Percentiles rank a stretch among this genome's conserved stretches.
phyloP scores from a whole-genome alignment of 495 filamentous ascomycete genomes.

The Aspergillus olivimuriae region DNA sequence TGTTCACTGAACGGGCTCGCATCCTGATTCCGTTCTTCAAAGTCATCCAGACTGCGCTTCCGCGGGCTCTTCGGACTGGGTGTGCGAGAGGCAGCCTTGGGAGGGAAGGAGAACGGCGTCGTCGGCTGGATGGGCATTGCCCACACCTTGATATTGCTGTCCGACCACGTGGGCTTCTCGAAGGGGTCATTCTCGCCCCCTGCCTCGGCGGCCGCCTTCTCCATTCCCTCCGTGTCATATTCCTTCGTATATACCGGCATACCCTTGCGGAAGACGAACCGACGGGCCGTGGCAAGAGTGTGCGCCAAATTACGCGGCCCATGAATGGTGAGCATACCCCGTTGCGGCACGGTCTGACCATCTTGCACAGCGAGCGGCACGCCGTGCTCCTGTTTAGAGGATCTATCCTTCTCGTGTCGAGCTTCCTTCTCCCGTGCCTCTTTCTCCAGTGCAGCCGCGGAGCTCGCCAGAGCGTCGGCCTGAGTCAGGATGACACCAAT shows the following conservation, averaged over 20 bases:
- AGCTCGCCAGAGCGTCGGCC: slow-evolving; percentile 52
- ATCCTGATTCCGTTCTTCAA: slow-evolving; percentile 25
- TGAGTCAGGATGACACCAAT: slow-evolving; percentile 77
- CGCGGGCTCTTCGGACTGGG: slow-evolving; percentile 32
- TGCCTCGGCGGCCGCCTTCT: slow-evolving; percentile 10
- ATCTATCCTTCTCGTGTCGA: slow-evolving; percentile 21
- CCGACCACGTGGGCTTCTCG: slow-evolving; percentile 60
- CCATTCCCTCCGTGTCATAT: slow-evolving; percentile 40
- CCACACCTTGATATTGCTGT: slow-evolving; percentile 77
- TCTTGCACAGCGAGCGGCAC: slow-evolving; percentile 6
- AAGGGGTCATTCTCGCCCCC: slow-evolving; percentile 34
- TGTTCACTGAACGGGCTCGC: slow-evolving; percentile 16
- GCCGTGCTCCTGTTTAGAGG: slow-evolving; percentile 3
- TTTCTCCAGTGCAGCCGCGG: slow-evolving; percentile 23
- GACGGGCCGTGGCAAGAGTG: slow-evolving; percentile 69
- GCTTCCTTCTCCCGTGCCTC: slow-evolving; percentile 21
- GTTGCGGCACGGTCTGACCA: slow-evolving; percentile 7
- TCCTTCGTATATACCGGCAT: slow-evolving; percentile 66
- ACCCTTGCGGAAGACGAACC: slow-evolving; percentile 82
- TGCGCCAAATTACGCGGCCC: slow-evolving; percentile 74
- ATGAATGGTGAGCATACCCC: slow-evolving; percentile 55
- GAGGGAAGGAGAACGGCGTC: not conserved
- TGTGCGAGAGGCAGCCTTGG: slow-evolving; percentile 2
- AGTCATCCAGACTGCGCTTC: slow-evolving; percentile 60
- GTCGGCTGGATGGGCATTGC: slow-evolving; percentile 54